phyloP scores from a whole-genome alignment of 179 eudicot genomes.

The Sideroxylon spinosum region DNA sequence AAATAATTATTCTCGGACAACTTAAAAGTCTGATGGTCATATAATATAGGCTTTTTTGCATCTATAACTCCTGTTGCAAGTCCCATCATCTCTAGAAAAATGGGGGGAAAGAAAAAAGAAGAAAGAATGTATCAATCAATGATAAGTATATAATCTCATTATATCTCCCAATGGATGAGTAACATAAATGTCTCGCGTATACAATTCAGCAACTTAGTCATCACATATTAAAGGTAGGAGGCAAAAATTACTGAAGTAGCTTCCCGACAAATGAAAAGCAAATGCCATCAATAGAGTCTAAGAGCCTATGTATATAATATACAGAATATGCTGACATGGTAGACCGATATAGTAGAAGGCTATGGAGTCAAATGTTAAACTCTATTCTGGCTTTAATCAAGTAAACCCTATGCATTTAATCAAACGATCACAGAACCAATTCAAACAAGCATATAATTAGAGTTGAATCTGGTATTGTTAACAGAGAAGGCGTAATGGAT shows the following conservation, averaged over 20 bases:
- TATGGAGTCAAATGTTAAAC: neutral
- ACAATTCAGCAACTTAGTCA: neutral
- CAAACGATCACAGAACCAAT: neutral
- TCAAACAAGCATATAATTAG: neutral
- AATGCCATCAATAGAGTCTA: neutral
- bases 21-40: conserved; percentile 72
- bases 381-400: neutral
- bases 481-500: neutral
- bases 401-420: neutral
- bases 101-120: neutral
- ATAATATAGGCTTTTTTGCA: conserved; percentile 37
- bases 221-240: neutral
- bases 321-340: neutral
- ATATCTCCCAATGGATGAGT: neutral
- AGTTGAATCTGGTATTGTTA: neutral
- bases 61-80: conserved; percentile 17
- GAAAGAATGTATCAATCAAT: neutral
- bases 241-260: neutral
- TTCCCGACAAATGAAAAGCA: neutral
- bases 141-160: neutral
- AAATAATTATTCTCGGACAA: conserved; percentile 60
- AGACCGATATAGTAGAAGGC: neutral
- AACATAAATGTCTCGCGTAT: neutral
- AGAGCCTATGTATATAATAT: neutral
- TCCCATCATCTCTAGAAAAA: conserved; percentile 38